phyloP scores from a whole-genome alignment of 768 basidiomycete genomes.

The Trametes cinnabarina region DNA sequence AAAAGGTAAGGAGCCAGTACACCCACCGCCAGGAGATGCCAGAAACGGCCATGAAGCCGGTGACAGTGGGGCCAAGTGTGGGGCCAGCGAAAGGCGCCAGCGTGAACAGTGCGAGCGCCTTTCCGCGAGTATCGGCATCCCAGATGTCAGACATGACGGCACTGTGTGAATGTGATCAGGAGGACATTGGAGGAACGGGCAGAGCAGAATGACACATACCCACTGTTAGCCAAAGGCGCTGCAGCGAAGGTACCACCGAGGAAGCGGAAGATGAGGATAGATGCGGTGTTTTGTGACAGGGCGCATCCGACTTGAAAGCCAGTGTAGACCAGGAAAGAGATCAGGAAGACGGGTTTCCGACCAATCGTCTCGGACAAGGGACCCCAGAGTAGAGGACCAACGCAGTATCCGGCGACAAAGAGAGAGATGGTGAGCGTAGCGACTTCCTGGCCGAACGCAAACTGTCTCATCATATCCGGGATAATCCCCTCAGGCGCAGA shows the following conservation, averaged over 20 bases:
- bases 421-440: conserved; percentile 57
- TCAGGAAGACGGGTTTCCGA: conserved; percentile 21
- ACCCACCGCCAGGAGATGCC: conserved; percentile 62
- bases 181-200: background rate
- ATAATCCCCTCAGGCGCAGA: conserved; percentile 55
- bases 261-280: conserved; percentile 68
- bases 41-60: conserved; percentile 38
- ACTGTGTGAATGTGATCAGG: conserved; percentile 26
- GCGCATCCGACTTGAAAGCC: conserved; percentile 66
- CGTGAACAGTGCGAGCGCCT: conserved; percentile 57
- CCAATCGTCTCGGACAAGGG: conserved; percentile 46
- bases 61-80: conserved; percentile 34
- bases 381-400: conserved; percentile 61
- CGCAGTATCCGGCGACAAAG: conserved; percentile 67
- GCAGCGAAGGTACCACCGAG: conserved; percentile 70
- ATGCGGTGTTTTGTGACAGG: conserved; percentile 55
- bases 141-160: conserved; percentile 44
- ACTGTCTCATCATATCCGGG: conserved; percentile 42
- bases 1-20: conserved; percentile 64
- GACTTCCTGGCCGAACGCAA: conserved; percentile 49
- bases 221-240: conserved; percentile 66
- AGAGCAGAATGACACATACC: conserved; percentile 36
- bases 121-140: conserved; percentile 59
- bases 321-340: conserved; percentile 53
- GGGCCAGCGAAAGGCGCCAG: conserved; percentile 61